phyloP scores from a whole-genome alignment of 1,139 yeast species.

The Geotrichum citri-aurantii region DNA sequence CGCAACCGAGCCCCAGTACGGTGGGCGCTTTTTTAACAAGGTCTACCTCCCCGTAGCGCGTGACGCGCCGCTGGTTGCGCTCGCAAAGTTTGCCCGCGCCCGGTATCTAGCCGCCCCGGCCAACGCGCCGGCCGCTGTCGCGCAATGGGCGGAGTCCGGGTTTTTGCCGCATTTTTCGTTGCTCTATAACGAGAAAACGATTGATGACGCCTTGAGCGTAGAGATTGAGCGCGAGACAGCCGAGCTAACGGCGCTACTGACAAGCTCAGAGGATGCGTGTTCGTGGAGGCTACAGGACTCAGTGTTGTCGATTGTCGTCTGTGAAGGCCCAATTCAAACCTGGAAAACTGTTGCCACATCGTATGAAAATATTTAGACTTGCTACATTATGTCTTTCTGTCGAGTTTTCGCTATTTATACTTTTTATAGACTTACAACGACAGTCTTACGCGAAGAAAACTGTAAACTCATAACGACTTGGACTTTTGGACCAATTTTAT shows the following conservation, averaged over 20 bases:
- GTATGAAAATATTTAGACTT: not conserved
- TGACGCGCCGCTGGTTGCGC: not conserved
- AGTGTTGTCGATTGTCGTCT: slow-evolving; percentile 1
- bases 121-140: not conserved
- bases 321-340: slow-evolving; percentile 9
- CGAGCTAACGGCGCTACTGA: not conserved
- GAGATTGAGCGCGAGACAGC: not conserved
- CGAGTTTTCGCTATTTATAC: not conserved
- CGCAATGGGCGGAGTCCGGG: not conserved
- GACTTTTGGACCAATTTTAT: no score
- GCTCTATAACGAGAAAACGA: not conserved
- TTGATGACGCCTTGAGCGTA: not conserved
- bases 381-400: not conserved
- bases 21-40: not conserved
- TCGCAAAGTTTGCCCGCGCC: not conserved
- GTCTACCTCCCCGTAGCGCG: not conserved
- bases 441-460: not conserved
- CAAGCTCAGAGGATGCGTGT: not conserved
- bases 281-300: not conserved
- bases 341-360: slow-evolving; percentile 3
- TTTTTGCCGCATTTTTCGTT: slow-evolving; percentile 7
- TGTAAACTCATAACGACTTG: no score
- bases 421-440: not conserved
- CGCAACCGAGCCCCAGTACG: not conserved
- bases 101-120: not conserved